Percentiles rank a stretch among this genome's conserved stretches.
Conservation (phyloP, 805 yeast genomes). For the Trichomonascus vanleenenianus region DNA sequence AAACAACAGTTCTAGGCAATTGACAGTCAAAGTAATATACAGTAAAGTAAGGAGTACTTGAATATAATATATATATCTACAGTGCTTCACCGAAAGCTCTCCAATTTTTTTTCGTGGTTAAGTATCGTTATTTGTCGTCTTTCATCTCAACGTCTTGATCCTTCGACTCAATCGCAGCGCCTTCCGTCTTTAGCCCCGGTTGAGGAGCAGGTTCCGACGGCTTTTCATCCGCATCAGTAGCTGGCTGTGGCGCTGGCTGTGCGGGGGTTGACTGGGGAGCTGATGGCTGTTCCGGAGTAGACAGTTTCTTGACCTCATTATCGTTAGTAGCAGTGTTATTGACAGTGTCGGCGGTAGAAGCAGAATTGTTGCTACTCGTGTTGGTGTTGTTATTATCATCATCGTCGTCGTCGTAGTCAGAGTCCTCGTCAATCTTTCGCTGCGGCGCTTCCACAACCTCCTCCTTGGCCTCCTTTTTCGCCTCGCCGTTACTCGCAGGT, state of each 20-base stretch:
- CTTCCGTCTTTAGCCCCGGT: not conserved
- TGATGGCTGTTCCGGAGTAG: not conserved
- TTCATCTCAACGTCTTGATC: conserved; percentile 15
- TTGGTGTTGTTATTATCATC: conserved; percentile 8
- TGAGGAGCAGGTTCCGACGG: no score
- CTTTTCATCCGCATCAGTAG: not conserved
- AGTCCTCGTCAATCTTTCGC: conserved; percentile 38
- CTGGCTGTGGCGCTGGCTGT: not conserved
- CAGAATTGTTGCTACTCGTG: not conserved
- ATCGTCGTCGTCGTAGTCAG: conserved; percentile 36
- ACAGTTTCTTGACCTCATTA: not conserved
- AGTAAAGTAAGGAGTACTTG: not conserved
- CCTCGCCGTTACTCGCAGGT: not conserved
- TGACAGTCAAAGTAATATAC: not conserved
- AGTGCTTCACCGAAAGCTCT: not conserved
- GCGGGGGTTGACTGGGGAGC: no score
- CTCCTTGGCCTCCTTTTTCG: not conserved
- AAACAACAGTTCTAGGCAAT: no score
- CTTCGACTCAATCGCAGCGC: conserved; percentile 3
- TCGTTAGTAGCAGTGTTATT: not conserved
- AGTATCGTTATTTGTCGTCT: conserved; percentile 5
- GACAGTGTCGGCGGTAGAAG: not conserved
- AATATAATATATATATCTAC: not conserved
- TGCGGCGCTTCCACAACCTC: conserved; percentile 21
- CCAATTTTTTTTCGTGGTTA: not conserved